phyloP scores from a whole-genome alignment of 2,329 filamentous ascomycete species.

The Immersiporthe knoxdaviesiana region DNA sequence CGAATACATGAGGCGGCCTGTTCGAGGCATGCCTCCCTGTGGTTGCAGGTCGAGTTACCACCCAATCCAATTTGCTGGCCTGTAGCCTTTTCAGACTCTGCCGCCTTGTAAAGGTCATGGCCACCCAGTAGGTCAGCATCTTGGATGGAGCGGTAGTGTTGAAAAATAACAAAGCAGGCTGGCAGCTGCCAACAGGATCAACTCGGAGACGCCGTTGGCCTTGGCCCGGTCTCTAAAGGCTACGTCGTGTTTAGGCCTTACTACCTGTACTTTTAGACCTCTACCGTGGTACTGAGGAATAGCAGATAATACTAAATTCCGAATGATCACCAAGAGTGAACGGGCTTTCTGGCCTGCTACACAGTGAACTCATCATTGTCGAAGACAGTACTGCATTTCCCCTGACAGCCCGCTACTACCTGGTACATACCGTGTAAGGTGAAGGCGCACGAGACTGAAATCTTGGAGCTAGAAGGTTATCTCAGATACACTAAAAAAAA shows the following conservation, averaged over 20 bases:
- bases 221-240: not conserved
- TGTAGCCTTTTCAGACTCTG: not conserved
- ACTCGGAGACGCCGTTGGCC: conserved; percentile 4
- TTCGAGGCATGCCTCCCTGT: too few relatives aligned
- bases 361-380: not conserved
- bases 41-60: too few relatives aligned
- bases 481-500: conserved; percentile 4
- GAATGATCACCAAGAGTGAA: not conserved
- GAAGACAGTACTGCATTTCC: not conserved
- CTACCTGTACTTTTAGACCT: not conserved
- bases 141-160: not conserved
- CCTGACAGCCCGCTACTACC: not conserved
- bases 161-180: not conserved
- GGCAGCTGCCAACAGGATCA: not conserved
- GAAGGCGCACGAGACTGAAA: not conserved
- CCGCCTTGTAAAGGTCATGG: not conserved
- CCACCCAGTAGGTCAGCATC: not conserved
- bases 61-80: not conserved
- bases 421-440: too few relatives aligned
- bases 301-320: not conserved
- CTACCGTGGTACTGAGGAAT: too few relatives aligned
- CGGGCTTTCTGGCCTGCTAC: not conserved
- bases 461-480: not conserved
- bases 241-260: not conserved
- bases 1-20: not conserved